Evolutionary conservation across 106 monocot species (phyloP), one percentile per base, ranked within the genome.

Genomic region (Allium fistulosum): DNA sequence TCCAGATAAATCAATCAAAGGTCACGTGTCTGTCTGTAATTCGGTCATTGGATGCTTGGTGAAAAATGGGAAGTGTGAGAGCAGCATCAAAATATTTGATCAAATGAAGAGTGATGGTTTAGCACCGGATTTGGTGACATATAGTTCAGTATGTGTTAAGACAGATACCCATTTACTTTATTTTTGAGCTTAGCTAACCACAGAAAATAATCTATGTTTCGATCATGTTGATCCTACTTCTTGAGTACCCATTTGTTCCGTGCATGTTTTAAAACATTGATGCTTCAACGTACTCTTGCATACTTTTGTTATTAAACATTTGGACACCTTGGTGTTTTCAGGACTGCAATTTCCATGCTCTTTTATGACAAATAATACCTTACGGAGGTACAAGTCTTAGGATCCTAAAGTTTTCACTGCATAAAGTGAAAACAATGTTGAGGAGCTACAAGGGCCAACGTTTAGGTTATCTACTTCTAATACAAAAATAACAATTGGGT

Each of bases 51-150:
- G 88, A 60, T 96, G 96, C 74, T 12, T 96, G 81, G 55, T 83
- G 61, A 92, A 67, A 69, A 88, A 88, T 79, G 84, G 86, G 51
- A 82, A 80, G 49, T 80, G 80, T 59, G 88, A 88, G 47, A 86
- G 78, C 65, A 68, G 81, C 69, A 80, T 86, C 71, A 84, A 88
- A 73, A 69, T 96, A 59, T 96, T 92, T 69, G 71, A 88, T 79
- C 72, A 88, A 73, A 96, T 96, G 96, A 88, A 88, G 69, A 60
- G 63, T 46, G 77, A 82, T 75, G 88, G 91, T 72, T 59, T 96
- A 45, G 58, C 50, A 9, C 96, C 96, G n/a, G 86, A 96, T 72
- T 67, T 84, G 66, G 57, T 96, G 74, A 96, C 96, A 69, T 96
- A 88, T 64, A 92, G 92, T 81, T 79, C 92, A n/a, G 96, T 96